These are phyloP conservation scores for Ceratobasidium sp. DNA, from an alignment of 1,284 basidiomycete genomes.

Conservation along the genomic window DNA sequence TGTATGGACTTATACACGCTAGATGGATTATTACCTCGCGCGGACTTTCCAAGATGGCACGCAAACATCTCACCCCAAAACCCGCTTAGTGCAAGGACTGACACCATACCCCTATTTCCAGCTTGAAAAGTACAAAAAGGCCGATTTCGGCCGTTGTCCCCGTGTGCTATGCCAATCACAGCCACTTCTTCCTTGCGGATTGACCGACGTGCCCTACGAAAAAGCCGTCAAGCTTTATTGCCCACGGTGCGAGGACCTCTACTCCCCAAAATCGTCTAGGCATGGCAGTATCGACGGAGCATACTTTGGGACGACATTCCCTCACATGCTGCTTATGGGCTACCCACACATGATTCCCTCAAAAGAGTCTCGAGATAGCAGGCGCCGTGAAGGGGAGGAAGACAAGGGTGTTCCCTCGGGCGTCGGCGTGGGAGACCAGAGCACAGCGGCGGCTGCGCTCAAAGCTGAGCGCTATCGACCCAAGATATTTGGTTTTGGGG, in stretches of 20 bases:
- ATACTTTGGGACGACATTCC: conserved; percentile 96
- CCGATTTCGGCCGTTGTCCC: conserved; percentile 95
- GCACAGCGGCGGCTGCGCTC: conserved; percentile 80
- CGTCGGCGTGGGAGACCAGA: conserved; percentile 69
- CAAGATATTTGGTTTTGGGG: conserved; percentile 93
- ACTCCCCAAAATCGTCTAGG: conserved; percentile 92
- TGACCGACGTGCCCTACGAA: conserved; percentile 93
- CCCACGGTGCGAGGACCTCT: conserved; percentile 95
- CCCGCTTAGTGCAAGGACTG: background rate
- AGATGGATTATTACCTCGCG: conserved; percentile 95
- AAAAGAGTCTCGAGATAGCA: conserved; percentile 65
- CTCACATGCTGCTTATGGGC: conserved; percentile 94
- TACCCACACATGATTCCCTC: conserved; percentile 90
- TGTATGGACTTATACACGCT: conserved; percentile 97
- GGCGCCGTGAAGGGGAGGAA: conserved; percentile 57
- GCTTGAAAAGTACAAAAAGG: conserved; percentile 97
- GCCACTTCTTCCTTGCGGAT: conserved; percentile 92
- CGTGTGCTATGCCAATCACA: conserved; percentile 92
- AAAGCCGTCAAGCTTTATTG: conserved; percentile 98
- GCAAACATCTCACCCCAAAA: conserved; percentile 25
- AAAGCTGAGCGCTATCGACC: conserved; percentile 92
- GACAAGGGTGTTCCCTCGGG: conserved; percentile 57
- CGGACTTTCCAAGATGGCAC: conserved; percentile 94
- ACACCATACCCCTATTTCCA: conserved; percentile 52
- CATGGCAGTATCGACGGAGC: conserved; percentile 97